Base-by-base conservation (phyloP, 345 rosid genomes). In the Lepidium sativum region DNA sequence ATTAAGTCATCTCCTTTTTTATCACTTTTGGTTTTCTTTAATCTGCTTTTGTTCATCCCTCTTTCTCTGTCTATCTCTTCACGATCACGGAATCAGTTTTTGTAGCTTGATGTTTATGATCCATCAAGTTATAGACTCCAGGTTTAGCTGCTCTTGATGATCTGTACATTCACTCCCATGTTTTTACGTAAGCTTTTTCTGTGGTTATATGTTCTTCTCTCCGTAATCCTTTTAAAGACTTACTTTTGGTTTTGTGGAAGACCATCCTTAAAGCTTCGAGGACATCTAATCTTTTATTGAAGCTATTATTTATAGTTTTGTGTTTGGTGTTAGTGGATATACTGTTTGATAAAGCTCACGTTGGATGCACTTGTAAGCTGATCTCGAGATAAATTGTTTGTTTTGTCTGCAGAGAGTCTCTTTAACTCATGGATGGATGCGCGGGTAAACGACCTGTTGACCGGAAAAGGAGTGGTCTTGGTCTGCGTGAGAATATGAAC, bases 341-440 rank as follows among this genome's bases (percentile, higher is more conserved):
- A 33, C 44, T 61, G 5, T 61, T 41, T 35, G 49, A 42, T 66
- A 7, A 32, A 35, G 45, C 16, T 38, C 8, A 12, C 10, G 41
- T 27, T 14, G 34, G 12, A 33, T 37, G 31, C 51, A 48, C 49
- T 57, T 56, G 35, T 27, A 42, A 17, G 51, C 52, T 54, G 11
- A n/a, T 31, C 17, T 51, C 41, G 51, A 53, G 29, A 18, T n/a
- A 4, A 0, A 18, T 2, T 43, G 15, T n/a, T 35, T 43, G 34
- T 23, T 17, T 17, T 40, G 32, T 41, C 8, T 65, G 63, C 56
- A 72, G 77, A 51, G 33, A 2, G 5, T 38, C 31, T 37, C 37
- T 67, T 60, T 60, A 35, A 67, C 51, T 67, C 57, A 94, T 94
- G 99, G 97, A 86, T 71, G 87, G 81, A 53, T 79, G 79, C 76